Base-by-base conservation (phyloP, 805 yeast genomes). In the Kodamaea sagamina region DNA sequence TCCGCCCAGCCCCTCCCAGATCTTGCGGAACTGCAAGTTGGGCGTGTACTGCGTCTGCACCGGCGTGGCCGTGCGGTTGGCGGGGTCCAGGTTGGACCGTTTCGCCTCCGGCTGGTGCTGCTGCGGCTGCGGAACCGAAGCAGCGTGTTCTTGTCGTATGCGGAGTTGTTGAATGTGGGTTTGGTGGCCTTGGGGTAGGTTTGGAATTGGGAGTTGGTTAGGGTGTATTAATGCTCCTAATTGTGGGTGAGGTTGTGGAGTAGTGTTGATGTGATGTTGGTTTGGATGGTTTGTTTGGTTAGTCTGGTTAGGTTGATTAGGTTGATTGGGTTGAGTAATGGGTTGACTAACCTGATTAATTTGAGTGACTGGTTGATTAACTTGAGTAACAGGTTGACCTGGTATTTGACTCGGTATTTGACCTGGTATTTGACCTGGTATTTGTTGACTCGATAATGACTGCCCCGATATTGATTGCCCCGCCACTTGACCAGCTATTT, bases 1-100 rank as follows among this genome's bases (percentile, higher is more conserved):
- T 31, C 29, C 31, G 15, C 36, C n/a, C 32, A 24, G 27, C 6
- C 28, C 28, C 32, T 63, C 67, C 69, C 71, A 67, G 13, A 67
- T 65, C 44, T 67, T 65, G 19, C 34, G 34, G 11, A 29, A 29
- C 17, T 29, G 34, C 17, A 63, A 48, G 41, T 51, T 53, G 6
- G 65, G 63, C 6, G 60, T 51, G 42, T 57, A 55, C 39, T 59
- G 56, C 19, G 15, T 19, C 15, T 29, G 34, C 11, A 38, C 53
- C 58, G 12, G 50, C 49, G 16, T 48, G 47, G 27, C 42, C 27
- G 22, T 36, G 13, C n/a, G 32, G n/a, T 32, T 35, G 36, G 40
- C 35, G 29, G 37, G 42, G 13, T 27, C 27, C 16, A 27, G 36
- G 22, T 12, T 18, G 44, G 43, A 41, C 40, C 43, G 26, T 17